Percentiles rank a stretch among this genome's conserved stretches.
phyloP scores from a whole-genome alignment of 1,139 yeast species.

The Geotrichum fermentans region DNA sequence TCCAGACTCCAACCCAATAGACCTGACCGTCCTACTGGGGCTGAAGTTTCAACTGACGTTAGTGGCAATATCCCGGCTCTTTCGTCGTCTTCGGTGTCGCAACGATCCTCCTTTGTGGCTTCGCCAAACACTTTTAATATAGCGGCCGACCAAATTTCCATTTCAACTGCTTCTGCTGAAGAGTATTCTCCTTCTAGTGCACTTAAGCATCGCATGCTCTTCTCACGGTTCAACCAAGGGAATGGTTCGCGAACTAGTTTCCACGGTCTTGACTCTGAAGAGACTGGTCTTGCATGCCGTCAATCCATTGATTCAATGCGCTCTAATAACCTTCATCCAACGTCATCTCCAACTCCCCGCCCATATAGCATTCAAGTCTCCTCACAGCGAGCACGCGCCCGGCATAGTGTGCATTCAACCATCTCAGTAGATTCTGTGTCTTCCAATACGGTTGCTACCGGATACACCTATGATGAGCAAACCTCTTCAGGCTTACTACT shows the following conservation, averaged over 20 bases:
- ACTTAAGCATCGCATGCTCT: constrained; percentile 1
- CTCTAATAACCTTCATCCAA: neutral
- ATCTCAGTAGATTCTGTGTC: constrained; percentile 9
- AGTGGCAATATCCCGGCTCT: constrained; percentile 4
- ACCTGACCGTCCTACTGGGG: constrained; percentile 4
- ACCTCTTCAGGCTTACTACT: neutral
- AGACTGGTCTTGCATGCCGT: neutral
- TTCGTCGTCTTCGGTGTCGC: constrained; percentile 3
- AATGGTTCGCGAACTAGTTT: constrained; percentile 11
- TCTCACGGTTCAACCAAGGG: neutral
- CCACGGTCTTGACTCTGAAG: constrained; percentile 3
- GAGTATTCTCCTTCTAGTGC: constrained; percentile 5
- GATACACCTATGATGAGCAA: neutral
- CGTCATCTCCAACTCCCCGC: neutral
- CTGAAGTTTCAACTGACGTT: neutral
- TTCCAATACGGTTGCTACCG: neutral
- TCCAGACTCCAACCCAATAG: neutral
- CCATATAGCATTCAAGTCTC: neutral
- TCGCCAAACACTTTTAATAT: constrained; percentile 7
- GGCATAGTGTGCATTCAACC: constrained; percentile 11
- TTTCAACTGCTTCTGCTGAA: constrained; percentile 11
- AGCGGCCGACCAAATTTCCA: constrained; percentile 5
- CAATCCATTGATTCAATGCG: constrained; percentile 10
- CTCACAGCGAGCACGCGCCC: neutral
- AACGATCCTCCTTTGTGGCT: constrained; percentile 8